phyloP scores from a whole-genome alignment of 1,284 basidiomycete genomes.

The Tausonia pullulans region DNA sequence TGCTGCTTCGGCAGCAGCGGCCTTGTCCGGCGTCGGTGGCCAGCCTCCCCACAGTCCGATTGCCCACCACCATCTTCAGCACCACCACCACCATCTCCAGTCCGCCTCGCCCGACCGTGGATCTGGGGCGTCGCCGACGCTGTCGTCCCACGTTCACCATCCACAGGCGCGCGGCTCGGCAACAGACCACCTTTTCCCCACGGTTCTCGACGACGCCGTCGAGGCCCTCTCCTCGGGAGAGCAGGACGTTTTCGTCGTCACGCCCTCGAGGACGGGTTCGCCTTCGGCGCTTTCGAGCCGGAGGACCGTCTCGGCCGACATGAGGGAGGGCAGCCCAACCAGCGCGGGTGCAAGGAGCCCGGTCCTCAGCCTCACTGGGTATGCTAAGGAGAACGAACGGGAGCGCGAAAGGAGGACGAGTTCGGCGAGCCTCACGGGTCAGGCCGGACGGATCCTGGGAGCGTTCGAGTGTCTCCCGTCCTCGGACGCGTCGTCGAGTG shows the following conservation, averaged over 20 bases:
- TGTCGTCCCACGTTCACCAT: conserved; percentile 1
- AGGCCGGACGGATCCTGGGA: conserved; percentile 4
- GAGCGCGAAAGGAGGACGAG: conserved; percentile 3
- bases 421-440: not conserved
- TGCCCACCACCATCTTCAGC: no score
- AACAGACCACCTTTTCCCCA: conserved; percentile 9
- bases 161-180: conserved; percentile 7
- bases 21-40: no score
- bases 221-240: conserved; percentile 9
- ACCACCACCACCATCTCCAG: not conserved
- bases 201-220: conserved; percentile 13
- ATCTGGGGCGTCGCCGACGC: not conserved
- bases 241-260: conserved; percentile 12
- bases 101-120: not conserved
- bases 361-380: not conserved
- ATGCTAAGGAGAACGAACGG: not conserved
- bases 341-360: conserved; percentile 4
- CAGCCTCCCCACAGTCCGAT: no score
- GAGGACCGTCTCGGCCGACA: not conserved
- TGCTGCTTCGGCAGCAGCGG: not conserved
- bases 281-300: not conserved
- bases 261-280: conserved; percentile 5
- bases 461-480: no score
- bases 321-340: not conserved
- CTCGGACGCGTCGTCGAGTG: no score